Percentiles rank a stretch among this genome's conserved stretches.
phyloP scores from a whole-genome alignment of 768 basidiomycete species.

The Tremella yokohamensis region DNA sequence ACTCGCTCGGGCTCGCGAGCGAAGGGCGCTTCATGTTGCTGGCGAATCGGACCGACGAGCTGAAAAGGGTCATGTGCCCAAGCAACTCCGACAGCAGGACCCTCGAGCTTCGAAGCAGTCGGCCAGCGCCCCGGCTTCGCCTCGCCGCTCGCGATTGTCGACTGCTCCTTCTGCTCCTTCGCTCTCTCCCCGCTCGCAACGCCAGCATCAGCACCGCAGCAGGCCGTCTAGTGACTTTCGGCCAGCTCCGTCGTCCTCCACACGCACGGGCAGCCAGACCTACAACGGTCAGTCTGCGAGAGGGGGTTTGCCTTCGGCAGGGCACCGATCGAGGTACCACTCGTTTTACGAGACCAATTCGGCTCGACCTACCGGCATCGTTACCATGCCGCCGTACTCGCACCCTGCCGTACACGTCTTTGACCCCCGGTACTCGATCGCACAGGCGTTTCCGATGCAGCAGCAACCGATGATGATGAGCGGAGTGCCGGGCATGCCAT shows the following conservation, averaged over 20 bases:
- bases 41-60: slow-evolving; percentile 2
- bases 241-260: neutral
- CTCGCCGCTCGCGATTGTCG: neutral
- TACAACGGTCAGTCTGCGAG: neutral
- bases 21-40: neutral
- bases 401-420: slow-evolving; percentile 1
- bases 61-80: neutral
- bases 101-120: neutral
- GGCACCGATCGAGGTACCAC: neutral
- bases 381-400: no score
- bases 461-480: neutral
- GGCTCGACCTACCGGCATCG: neutral
- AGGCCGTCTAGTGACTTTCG: no score
- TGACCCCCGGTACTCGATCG: neutral
- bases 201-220: no score
- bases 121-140: neutral
- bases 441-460: neutral
- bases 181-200: neutral
- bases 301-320: neutral
- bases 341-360: neutral
- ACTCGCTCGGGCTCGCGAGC: neutral
- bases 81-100: neutral
- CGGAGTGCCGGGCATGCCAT: neutral
- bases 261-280: neutral
- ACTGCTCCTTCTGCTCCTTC: neutral